Evolutionary conservation across 345 rosid genomes (phyloP).

Genomic region (Theobroma cacao): DNA sequence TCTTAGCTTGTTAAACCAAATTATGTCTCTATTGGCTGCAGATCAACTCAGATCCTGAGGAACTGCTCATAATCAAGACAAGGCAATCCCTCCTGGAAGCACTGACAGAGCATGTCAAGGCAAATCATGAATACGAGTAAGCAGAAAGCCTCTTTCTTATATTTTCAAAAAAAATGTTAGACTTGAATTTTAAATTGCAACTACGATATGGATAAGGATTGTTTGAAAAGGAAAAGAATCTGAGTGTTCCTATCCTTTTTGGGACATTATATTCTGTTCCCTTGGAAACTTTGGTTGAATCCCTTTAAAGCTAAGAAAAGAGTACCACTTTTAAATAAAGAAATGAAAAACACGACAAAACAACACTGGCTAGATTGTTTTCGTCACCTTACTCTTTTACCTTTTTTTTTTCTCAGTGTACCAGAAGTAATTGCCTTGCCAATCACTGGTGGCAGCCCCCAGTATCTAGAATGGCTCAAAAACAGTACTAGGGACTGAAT

Average conservation of each 20-base stretch:
- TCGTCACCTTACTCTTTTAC: background rate
- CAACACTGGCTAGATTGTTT: background rate
- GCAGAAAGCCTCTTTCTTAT: slow-evolving; percentile 17
- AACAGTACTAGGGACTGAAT: slow-evolving; percentile 73
- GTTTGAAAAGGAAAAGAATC: background rate
- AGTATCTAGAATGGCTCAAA: slow-evolving; percentile 85
- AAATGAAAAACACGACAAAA: background rate
- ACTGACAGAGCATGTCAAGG: slow-evolving; percentile 80
- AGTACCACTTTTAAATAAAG: background rate
- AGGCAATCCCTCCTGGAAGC: slow-evolving; percentile 80
- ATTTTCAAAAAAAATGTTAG: background rate
- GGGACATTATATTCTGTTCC: background rate
- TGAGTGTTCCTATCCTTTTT: background rate
- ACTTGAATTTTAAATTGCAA: background rate
- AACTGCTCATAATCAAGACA: slow-evolving; percentile 85
- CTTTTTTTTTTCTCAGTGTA: slow-evolving; percentile 42
- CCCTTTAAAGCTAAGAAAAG: background rate
- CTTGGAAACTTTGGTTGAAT: background rate
- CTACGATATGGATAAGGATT: background rate
- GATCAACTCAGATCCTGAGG: slow-evolving; percentile 85
- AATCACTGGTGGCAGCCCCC: slow-evolving; percentile 69
- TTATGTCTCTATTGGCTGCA: slow-evolving; percentile 29
- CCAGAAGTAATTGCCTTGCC: slow-evolving; percentile 95
- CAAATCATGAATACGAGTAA: slow-evolving; percentile 95
- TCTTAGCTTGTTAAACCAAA: background rate